Evolutionary conservation across 2,329 filamentous ascomycete species (phyloP), one percentile per base, ranked within the genome.

Genomic region (Aspergillus phoenicis): DNA sequence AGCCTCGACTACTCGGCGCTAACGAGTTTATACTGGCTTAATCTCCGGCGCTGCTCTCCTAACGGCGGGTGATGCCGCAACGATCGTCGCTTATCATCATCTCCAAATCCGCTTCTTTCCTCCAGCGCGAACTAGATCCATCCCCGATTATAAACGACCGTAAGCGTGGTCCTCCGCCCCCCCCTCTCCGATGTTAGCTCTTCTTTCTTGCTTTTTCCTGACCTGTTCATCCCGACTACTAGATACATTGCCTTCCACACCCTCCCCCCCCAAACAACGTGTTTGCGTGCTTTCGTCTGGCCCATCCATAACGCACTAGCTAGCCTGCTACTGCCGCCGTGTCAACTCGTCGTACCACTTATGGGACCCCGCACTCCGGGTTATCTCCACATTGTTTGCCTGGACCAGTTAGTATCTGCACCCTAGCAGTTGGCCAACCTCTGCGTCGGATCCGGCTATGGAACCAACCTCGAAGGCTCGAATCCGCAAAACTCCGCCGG

Each of bases 401-500:
- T 45, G 38, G 28, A 15, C 53, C 13, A 22, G n/a, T 30, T 56
- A 26, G 13, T 33, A 39, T 17, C 43, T 43, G 43, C 39, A 24
- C 43, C 39, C 41, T n/a, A 26, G 33, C 24, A 51, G 30, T 30
- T 33, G 39, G 39, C 39, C 39, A 26, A 33, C 53, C 22, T 15
- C 22, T 56, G 41, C 43, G 10, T 43, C 39, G 13, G 53, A 30
- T 45, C 20, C n/a, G 39, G 57, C 60, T 24, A 71, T 66, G 61
- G 68, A 70, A 30, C 62, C 70, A 20, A 43, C 65, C 51, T 58
- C 68, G 33, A 67, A 68, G 57, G 60, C 61, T n/a, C 68, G 70
- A 68, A 58, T 63, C 58, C 67, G 68, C 64, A 71, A 72, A 53
- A 62, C 70, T 13, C 59, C 60, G 26, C 49, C 54, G 61, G 65